Base-by-base conservation (phyloP, 371 early-diverging fungal species). In the Mycotypha africana region DNA sequence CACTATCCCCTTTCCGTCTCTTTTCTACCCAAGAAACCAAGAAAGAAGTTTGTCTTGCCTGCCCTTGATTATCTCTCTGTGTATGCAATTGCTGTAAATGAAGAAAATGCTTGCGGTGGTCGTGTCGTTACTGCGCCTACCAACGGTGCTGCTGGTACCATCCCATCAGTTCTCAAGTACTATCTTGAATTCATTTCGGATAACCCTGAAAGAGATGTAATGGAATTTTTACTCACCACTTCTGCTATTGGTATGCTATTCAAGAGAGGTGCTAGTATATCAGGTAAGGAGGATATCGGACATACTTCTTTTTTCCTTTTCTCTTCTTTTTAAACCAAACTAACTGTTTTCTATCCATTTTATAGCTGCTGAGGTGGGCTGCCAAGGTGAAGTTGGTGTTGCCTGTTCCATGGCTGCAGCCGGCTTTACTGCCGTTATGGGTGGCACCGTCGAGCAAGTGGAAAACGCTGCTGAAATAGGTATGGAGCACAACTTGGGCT, bases 391-490 rank as follows among this genome's bases (percentile, higher is more conserved):
- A 59, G 85, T 88, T 0, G 91, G 93, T 39, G 95, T 95, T 6
- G 94, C 97, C 2, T 96, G 94, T 59, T 89, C 90, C 31, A 96
- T 96, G 96, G 91, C 91, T 15, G 94, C 95, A 4, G 96, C 89
- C 2, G 96, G 87, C 1, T 92, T 94, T 47, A 86, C 93, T 3
- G 94, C 95, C 21, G 95, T 95, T 4, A 92, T 96, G 93, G 95
- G 95, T 44, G 95, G 93, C 17, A 74, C 91, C 0, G 79, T 86
- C 0, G 81, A 84, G 32, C 94, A 94, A 68, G 87, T 94, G 2
- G 93, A 92, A 60, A 93, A 96, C 56, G 94, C 95, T 1, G 96
- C 96, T 28, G 96, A 96, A 63, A 96, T 96, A 56, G 95, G 92
- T 34, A 96, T 96, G 93, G 91, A 90, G 57, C 96, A 95, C 55